Evolutionary conservation across 768 basidiomycete species (phyloP).

Genomic region (Hebeloma cylindrosporum): DNA sequence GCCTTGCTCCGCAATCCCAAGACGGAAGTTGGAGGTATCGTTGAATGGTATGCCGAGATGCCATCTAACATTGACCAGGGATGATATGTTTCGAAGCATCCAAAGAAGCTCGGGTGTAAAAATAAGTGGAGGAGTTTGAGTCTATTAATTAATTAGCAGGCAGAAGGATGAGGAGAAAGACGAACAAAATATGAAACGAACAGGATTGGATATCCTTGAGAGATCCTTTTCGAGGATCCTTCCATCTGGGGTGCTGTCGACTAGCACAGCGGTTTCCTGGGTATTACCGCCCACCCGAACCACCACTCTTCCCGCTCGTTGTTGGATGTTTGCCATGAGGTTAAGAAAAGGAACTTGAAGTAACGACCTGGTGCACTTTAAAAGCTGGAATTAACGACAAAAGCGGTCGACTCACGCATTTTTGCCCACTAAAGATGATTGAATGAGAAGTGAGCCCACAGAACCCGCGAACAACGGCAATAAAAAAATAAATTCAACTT

Average conservation of each 20-base stretch:
- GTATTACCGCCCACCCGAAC: conserved; percentile 82
- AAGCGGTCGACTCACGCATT: conserved; percentile 36
- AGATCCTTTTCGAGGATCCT: conserved; percentile 52
- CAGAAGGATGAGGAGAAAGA: too few species aligned
- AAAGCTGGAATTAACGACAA: conserved; percentile 9
- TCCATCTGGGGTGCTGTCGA: conserved; percentile 47
- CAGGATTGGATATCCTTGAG: conserved; percentile 36
- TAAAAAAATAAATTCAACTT: conserved; percentile 26
- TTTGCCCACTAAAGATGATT: conserved; percentile 46
- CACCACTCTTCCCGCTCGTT: conserved; percentile 59
- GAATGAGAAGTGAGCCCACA: not conserved
- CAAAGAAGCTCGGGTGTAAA: conserved; percentile 66
- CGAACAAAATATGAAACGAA: conserved; percentile 28
- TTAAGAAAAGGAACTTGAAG: conserved; percentile 73
- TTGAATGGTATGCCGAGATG: conserved; percentile 71
- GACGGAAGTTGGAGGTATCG: conserved; percentile 52
- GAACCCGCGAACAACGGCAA: not conserved
- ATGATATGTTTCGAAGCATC: conserved; percentile 60
- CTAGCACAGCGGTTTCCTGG: conserved; percentile 64
- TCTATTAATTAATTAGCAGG: too few species aligned
- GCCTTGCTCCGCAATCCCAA: conserved; percentile 58
- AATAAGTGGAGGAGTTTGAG: conserved; percentile 64
- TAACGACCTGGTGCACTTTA: conserved; percentile 32
- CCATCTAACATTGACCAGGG: conserved; percentile 62
- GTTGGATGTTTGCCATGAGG: conserved; percentile 68